These are phyloP conservation scores for Phialocephala sp. DNA, from an alignment of 2,329 filamentous ascomycete genomes.

Conservation along the genomic window DNA sequence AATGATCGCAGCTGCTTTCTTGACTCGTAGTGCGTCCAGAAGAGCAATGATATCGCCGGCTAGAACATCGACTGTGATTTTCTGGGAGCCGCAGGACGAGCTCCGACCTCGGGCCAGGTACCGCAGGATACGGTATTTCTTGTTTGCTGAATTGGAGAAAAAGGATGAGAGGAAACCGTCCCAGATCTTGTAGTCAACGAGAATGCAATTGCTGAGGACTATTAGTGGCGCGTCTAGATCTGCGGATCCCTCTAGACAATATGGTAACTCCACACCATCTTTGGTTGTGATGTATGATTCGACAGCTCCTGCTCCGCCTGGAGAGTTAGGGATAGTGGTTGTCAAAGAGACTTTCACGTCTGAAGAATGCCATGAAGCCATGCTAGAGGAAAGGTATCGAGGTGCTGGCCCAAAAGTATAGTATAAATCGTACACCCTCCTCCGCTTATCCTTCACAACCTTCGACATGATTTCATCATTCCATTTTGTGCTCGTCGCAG, in stretches of 20 bases:
- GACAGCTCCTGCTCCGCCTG: conserved; percentile 59
- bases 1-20: conserved; percentile 68
- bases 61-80: conserved; percentile 57
- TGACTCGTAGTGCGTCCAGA: conserved; percentile 72
- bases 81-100: conserved; percentile 27
- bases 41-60: conserved; percentile 70
- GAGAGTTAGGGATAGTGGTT: conserved; percentile 41
- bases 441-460: conserved; percentile 60
- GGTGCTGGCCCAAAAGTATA: conserved; percentile 81
- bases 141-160: conserved; percentile 35
- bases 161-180: conserved; percentile 64
- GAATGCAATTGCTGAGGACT: conserved; percentile 79
- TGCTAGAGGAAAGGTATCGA: conserved; percentile 60
- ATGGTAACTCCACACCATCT: conserved; percentile 73
- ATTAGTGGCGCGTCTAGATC: conserved; percentile 72
- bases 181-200: conserved; percentile 83
- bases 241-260: conserved; percentile 75
- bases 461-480: conserved; percentile 62
- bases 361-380: conserved; percentile 49
- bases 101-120: conserved; percentile 73
- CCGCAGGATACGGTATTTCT: conserved; percentile 72
- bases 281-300: conserved; percentile 70
- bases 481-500: conserved; percentile 67
- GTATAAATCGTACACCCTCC: conserved; percentile 72
- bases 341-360: conserved; percentile 48